Conservation (phyloP, 2,329 filamentous ascomycete genomes). For the Purpureocillium lavendulum region DNA sequence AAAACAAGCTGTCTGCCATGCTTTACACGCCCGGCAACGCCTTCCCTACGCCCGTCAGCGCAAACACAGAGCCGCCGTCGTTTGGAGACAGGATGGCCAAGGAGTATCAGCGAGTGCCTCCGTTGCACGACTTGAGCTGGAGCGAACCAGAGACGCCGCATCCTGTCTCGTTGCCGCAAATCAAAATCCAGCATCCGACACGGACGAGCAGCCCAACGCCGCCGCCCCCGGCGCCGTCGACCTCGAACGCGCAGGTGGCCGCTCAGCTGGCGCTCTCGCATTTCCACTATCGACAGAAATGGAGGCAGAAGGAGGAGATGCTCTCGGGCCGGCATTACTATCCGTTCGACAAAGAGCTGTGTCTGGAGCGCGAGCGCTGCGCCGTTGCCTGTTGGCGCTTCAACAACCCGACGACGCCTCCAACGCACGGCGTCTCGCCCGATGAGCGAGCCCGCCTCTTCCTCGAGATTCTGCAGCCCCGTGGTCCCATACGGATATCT, state of each 20-base stretch:
- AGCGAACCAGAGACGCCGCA: slow-evolving; percentile 47
- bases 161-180: slow-evolving; percentile 45
- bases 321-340: slow-evolving; percentile 69
- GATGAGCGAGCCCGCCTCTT: slow-evolving; percentile 64
- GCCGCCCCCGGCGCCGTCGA: slow-evolving; percentile 27
- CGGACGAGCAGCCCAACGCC: slow-evolving; percentile 39
- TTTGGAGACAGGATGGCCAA: slow-evolving; percentile 44
- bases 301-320: slow-evolving; percentile 87
- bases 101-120: slow-evolving; percentile 53
- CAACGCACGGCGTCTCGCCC: slow-evolving; percentile 60
- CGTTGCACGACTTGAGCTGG: slow-evolving; percentile 49
- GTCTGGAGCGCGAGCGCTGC: slow-evolving; percentile 79
- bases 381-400: slow-evolving; percentile 74
- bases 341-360: slow-evolving; percentile 68
- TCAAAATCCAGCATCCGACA: slow-evolving; percentile 45
- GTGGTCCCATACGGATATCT: slow-evolving; percentile 46
- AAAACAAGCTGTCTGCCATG: slow-evolving; percentile 52
- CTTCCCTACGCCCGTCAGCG: slow-evolving; percentile 56
- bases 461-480: slow-evolving; percentile 60
- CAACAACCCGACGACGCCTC: slow-evolving; percentile 69
- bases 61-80: slow-evolving; percentile 34
- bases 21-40: slow-evolving; percentile 46
- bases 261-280: slow-evolving; percentile 52
- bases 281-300: slow-evolving; percentile 36
- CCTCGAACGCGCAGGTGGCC: slow-evolving; percentile 42